phyloP scores from a whole-genome alignment of 148 eudicot genomes.

The Rhododendron ovatum region DNA sequence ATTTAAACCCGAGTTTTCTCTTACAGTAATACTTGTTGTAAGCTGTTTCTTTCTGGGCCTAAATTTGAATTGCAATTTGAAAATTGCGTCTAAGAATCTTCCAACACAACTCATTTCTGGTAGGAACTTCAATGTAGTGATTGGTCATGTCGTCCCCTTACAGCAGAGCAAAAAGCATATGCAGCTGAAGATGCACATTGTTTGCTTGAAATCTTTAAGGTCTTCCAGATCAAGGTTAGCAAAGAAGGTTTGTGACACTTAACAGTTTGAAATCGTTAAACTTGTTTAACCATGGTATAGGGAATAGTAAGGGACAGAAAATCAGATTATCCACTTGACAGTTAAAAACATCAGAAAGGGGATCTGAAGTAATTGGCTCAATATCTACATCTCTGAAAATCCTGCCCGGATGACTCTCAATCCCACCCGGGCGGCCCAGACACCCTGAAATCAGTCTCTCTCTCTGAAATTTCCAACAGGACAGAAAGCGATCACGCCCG shows the following conservation, averaged over 20 bases:
- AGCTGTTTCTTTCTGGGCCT: background rate
- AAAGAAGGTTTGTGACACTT: slow-evolving; percentile 60
- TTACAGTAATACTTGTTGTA: background rate
- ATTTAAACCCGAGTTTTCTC: background rate
- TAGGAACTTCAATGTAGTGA: slow-evolving; percentile 99
- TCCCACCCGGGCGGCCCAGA: background rate
- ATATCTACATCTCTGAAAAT: background rate
- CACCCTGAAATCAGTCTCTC: background rate
- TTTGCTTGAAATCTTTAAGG: slow-evolving; percentile 66
- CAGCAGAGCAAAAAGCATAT: slow-evolving; percentile 79
- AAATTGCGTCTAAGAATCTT: background rate
- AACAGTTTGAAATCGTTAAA: background rate
- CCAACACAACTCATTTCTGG: slow-evolving; percentile 9
- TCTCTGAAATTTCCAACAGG: background rate
- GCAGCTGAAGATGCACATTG: slow-evolving; percentile 94
- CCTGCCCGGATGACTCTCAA: too few species aligned
- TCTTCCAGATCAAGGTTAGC: slow-evolving; percentile 55
- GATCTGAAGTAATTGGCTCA: background rate
- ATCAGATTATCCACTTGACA: background rate
- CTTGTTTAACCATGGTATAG: too few species aligned
- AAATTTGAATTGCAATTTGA: background rate
- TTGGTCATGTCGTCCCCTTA: slow-evolving; percentile 93
- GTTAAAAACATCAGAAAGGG: background rate
- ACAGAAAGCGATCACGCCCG: too few species aligned
- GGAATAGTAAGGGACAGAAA: background rate